phyloP scores from a whole-genome alignment of 441 rosid species.

The Capsella rubella region DNA sequence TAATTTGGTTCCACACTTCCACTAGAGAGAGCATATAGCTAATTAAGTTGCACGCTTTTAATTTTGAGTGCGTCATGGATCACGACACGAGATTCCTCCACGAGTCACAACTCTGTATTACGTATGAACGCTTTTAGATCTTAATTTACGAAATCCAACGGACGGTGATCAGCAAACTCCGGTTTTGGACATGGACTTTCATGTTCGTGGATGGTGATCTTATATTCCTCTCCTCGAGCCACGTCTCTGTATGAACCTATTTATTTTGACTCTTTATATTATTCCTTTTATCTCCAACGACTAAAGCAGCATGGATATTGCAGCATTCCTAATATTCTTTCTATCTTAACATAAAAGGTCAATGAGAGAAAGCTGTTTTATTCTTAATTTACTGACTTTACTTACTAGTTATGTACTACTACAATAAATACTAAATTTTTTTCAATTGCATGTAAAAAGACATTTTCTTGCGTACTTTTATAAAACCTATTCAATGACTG shows the following conservation, averaged over 20 bases:
- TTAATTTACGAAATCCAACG: neutral
- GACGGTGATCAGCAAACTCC: conserved; percentile 7
- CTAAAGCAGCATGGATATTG: conserved; percentile 6
- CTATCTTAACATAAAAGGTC: neutral
- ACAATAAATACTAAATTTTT: neutral
- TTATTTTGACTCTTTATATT: no score
- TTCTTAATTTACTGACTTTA: conserved; percentile 8
- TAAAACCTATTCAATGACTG: conserved; percentile 1
- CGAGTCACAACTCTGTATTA: neutral
- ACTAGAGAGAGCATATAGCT: no score
- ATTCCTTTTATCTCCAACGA: no score
- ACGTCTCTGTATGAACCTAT: no score
- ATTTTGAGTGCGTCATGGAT: conserved; percentile 14
- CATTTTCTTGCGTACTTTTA: neutral
- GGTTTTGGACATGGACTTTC: neutral
- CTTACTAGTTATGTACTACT: neutral
- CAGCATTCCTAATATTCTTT: neutral
- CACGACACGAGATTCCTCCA: conserved; percentile 13
- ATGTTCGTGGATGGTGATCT: neutral
- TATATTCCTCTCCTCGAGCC: no score
- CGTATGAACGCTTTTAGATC: conserved; percentile 23
- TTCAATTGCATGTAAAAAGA: conserved; percentile 26
- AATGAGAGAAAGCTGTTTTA: neutral
- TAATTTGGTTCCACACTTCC: no score
- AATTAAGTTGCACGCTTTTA: conserved; percentile 19